Percentiles rank a stretch among this genome's conserved stretches.
These are phyloP conservation scores for Psidium friedrichsthalianum DNA, from an alignment of 345 rosid species.

Conservation along the genomic window DNA sequence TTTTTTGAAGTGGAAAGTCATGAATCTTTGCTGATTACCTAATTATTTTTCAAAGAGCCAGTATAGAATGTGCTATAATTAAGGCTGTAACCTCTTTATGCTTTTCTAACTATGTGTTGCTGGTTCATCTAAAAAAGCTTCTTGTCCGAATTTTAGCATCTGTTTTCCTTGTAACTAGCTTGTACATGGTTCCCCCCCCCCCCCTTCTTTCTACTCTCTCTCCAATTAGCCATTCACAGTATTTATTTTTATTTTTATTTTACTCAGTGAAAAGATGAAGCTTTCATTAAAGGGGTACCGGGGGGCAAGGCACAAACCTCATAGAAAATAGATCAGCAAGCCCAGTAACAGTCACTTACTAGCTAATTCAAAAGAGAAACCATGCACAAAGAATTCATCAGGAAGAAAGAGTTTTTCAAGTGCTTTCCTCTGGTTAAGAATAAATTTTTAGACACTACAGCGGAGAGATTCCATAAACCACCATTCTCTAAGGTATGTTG, in stretches of 20 bases:
- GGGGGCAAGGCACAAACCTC: background rate
- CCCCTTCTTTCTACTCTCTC: too few relatives aligned
- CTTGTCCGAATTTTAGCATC: background rate
- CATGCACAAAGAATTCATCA: background rate
- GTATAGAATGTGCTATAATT: background rate
- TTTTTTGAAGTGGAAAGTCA: background rate
- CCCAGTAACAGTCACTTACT: background rate
- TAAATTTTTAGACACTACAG: background rate
- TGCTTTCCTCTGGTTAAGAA: background rate
- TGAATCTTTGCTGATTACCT: background rate
- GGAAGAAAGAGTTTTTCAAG: background rate
- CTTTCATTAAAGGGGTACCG: background rate
- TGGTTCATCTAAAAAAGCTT: background rate
- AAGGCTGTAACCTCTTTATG: background rate
- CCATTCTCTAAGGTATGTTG: background rate
- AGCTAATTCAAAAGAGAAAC: background rate
- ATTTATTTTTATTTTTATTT: background rate
- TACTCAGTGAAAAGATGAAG: background rate
- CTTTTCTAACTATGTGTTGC: background rate
- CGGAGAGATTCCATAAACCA: background rate
- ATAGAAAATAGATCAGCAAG: background rate
- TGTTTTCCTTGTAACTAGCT: background rate
- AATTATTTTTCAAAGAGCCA: background rate
- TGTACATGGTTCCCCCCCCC: background rate
- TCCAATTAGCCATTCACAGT: background rate